A percentile compares a stretch with the other conserved stretches of the same genome.
Conservation (phyloP, 768 basidiomycete genomes). For the Zangia roseola region DNA sequence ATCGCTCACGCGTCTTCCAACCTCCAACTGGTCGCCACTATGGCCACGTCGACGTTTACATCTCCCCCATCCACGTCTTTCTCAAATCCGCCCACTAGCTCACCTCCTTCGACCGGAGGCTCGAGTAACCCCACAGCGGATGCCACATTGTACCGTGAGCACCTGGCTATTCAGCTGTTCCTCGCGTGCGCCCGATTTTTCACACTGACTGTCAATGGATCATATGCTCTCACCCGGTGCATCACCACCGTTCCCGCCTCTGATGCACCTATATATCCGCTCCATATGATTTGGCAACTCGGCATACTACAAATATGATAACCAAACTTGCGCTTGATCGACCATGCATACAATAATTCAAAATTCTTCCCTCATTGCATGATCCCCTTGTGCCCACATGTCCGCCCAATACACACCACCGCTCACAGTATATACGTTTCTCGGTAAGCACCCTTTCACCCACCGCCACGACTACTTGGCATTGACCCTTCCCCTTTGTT, state of each 20-base stretch:
- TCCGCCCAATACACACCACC: constrained; percentile 3
- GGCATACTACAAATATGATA: not conserved
- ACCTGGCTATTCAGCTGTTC: not conserved
- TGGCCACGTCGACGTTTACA: too few species aligned
- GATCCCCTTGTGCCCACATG: not conserved
- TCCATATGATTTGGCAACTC: not conserved
- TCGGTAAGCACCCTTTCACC: constrained; percentile 21
- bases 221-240: constrained; percentile 5
- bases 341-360: constrained; percentile 1
- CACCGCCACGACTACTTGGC: not conserved
- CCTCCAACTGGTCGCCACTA: not conserved
- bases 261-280: not conserved
- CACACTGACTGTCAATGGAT: constrained; percentile 14
- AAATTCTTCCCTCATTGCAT: not conserved
- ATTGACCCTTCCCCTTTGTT: not conserved
- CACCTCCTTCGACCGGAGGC: not conserved
- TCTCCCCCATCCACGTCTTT: not conserved
- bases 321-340: constrained; percentile 3
- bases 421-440: constrained; percentile 32
- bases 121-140: constrained; percentile 10
- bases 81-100: not conserved
- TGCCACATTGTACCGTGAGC: constrained; percentile 31
- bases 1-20: constrained; percentile 1
- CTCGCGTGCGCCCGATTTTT: constrained; percentile 7
- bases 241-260: constrained; percentile 1